Percentiles rank a stretch among this genome's conserved stretches.
phyloP scores from a whole-genome alignment of 306 rosid species.

The Abrus pulchellus region DNA sequence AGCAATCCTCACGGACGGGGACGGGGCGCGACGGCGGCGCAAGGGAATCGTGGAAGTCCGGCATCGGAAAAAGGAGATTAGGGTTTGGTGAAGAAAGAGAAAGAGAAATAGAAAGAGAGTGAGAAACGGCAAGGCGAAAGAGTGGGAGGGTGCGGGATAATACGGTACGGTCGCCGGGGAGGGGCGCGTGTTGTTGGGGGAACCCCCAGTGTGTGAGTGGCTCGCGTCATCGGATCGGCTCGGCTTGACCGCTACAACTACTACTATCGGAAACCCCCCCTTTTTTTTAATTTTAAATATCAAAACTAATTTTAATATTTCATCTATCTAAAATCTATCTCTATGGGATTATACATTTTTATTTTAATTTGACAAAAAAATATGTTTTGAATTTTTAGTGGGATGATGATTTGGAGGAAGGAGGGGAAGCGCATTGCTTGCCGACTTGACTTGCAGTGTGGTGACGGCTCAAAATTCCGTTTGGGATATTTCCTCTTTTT shows the following conservation, averaged over 20 bases:
- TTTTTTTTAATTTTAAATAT: background rate
- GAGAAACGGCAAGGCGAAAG: constrained; percentile 73
- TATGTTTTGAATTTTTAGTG: background rate
- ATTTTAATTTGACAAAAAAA: too few species aligned
- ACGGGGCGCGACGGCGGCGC: constrained; percentile 71
- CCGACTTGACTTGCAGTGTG: constrained; percentile 45
- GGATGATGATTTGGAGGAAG: background rate
- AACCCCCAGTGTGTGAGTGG: constrained; percentile 59
- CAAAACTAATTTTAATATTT: background rate
- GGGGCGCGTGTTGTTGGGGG: constrained; percentile 69
- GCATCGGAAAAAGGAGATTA: constrained; percentile 63
- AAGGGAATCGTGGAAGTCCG: constrained; percentile 66
- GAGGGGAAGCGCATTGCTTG: constrained; percentile 17
- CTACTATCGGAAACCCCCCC: constrained; percentile 36
- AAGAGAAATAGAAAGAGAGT: constrained; percentile 42
- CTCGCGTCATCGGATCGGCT: constrained; percentile 74
- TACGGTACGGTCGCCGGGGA: constrained; percentile 91
- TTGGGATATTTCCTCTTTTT: constrained; percentile 28
- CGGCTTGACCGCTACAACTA: constrained; percentile 60
- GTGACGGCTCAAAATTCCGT: constrained; percentile 49
- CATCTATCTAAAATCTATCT: background rate
- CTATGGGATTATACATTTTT: too few species aligned
- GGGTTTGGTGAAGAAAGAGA: constrained; percentile 37
- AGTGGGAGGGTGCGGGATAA: constrained; percentile 60
- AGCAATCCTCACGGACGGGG: constrained; percentile 96